Evolutionary conservation across 2,329 filamentous ascomycete species (phyloP), one percentile per base, ranked within the genome.

Genomic region (Diaporthe helianthi): DNA sequence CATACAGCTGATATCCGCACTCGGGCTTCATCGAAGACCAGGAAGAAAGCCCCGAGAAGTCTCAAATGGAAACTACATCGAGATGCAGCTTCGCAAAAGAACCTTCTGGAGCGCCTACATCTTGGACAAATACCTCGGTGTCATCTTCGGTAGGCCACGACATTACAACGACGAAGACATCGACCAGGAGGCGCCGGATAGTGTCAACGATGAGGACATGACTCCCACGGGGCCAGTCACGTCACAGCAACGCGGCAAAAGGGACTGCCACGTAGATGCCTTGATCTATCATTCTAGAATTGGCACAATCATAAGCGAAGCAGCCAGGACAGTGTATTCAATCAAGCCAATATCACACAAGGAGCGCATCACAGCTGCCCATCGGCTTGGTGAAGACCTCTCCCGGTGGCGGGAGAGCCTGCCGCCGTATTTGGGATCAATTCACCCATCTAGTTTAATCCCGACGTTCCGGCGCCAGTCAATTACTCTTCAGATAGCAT

Each of bases 91-190:
- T 51, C 82, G 85, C 1, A 86, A 86, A 68, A 80, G 88, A 9
- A 83, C 85, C 0, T 90, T 91, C 63, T 90, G 89, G 89, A 84
- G 84, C 3, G 84, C 86, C 0, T 91, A 90, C 73, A 86, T 85
- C 0, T 77, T 90, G 1, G 88, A 91, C 73, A 87, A 87, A 47
- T 90, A 90, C 68, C 78, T 91, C 1, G 86, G 87, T 29, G 86
- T 89, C n/a, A 86, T 89, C 22, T 84, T 90, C 36, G 89, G 89
- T 0, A 81, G 89, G 7, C 89, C 89, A 1, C 77, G 86, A 9
- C 82, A 88, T 17, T 86, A 89, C 31, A 87, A 89, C 60, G 88
- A 90, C 53, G 86, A 89, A 41, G 87, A 90, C 63, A 87, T 89
- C 58, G 88, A 90, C 65, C 88, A 90, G 69, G 83, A 85, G 2